Percentiles rank a stretch among this genome's conserved stretches.
phyloP scores from a whole-genome alignment of 306 rosid species.

The Erythrophleum fordii region DNA sequence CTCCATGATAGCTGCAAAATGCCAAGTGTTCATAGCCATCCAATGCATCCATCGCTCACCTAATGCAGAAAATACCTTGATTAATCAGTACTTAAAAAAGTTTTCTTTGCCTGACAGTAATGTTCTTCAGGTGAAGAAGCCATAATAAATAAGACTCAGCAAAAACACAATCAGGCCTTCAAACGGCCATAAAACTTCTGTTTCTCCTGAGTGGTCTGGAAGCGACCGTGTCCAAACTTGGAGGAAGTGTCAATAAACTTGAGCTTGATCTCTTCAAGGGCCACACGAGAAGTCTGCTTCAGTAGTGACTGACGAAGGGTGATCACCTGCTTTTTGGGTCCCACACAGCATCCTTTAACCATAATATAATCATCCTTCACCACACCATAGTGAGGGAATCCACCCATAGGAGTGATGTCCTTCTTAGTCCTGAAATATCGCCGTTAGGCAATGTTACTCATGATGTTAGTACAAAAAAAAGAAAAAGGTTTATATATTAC shows the following conservation, averaged over 20 bases:
- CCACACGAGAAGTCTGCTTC: slow-evolving; percentile 75
- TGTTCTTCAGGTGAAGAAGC: not conserved
- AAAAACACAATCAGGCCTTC: slow-evolving; percentile 49
- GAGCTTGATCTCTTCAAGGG: slow-evolving; percentile 70
- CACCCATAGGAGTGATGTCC: slow-evolving; percentile 82
- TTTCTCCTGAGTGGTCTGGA: slow-evolving; percentile 77
- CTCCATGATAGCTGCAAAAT: not conserved
- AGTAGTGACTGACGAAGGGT: slow-evolving; percentile 76
- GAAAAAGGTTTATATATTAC: not conserved
- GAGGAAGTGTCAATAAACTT: slow-evolving; percentile 85
- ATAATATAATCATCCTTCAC: slow-evolving; percentile 69
- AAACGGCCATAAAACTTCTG: slow-evolving; percentile 68
- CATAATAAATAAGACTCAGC: not conserved
- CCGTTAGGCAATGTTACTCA: not conserved
- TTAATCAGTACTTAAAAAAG: too few species aligned
- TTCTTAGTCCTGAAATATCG: slow-evolving; percentile 67
- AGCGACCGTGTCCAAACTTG: slow-evolving; percentile 87
- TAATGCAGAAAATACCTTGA: not conserved
- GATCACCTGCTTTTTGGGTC: slow-evolving; percentile 76
- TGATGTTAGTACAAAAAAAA: not conserved
- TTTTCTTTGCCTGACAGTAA: not conserved
- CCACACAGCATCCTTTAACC: slow-evolving; percentile 71
- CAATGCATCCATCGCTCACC: not conserved
- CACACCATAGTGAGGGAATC: slow-evolving; percentile 79
- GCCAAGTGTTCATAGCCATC: not conserved